A percentile compares a stretch with the other conserved stretches of the same genome.
These are phyloP conservation scores for Candida sanyaensis DNA, from an alignment of 1,139 yeast species.

Conservation along the genomic window DNA sequence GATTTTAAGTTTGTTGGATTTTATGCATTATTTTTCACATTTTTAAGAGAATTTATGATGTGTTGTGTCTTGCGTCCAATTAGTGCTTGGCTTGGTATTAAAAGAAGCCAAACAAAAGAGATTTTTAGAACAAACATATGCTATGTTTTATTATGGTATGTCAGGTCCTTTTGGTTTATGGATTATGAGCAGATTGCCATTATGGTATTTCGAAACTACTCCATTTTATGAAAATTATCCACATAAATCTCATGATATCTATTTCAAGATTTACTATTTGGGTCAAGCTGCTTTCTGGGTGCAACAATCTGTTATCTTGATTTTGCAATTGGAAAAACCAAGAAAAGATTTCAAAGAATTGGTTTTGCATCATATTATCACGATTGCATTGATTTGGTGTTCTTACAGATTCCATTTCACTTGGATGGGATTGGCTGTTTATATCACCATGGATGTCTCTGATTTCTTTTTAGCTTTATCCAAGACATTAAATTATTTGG, in stretches of 20 bases:
- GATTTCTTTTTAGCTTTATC: conserved; percentile 87
- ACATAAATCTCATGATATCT: conserved; percentile 70
- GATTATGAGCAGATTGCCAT: conserved; percentile 79
- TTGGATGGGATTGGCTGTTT: conserved; percentile 90
- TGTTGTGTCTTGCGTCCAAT: conserved; percentile 75
- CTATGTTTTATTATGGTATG: conserved; percentile 76
- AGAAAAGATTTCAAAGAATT: conserved; percentile 91
- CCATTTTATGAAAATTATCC: conserved; percentile 83
- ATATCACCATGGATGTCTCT: conserved; percentile 93
- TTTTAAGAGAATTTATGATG: conserved; percentile 89
- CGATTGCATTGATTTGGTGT: conserved; percentile 82
- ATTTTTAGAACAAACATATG: conserved; percentile 91
- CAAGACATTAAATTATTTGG: conserved; percentile 81
- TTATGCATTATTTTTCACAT: conserved; percentile 86
- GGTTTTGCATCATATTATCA: conserved; percentile 89
- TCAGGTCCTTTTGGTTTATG: conserved; percentile 87
- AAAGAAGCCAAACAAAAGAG: conserved; percentile 66
- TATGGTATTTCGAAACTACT: conserved; percentile 87
- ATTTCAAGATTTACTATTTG: conserved; percentile 79
- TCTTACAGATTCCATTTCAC: conserved; percentile 97
- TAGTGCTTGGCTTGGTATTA: conserved; percentile 57
- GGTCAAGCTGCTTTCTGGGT: conserved; percentile 98
- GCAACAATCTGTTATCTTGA: conserved; percentile 84
- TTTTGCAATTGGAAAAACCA: conserved; percentile 89
- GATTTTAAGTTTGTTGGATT: conserved; percentile 81